phyloP scores from a whole-genome alignment of 2,329 filamentous ascomycete genomes.

The Hymenoscyphus fraxineus region DNA sequence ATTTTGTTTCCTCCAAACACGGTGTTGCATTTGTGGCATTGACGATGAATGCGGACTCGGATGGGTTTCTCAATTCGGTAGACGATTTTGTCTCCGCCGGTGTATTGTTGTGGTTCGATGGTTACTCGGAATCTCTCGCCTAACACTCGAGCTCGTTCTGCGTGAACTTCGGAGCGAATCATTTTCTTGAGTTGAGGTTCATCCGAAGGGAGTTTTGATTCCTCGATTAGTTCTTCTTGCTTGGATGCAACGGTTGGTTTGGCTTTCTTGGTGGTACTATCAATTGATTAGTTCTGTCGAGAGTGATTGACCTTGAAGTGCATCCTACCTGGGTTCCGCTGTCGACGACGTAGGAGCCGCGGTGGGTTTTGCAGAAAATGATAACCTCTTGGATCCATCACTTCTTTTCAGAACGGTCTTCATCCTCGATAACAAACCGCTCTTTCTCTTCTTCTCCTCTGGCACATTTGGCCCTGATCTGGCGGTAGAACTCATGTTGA shows the following conservation, averaged over 20 bases:
- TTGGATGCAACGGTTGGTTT: not conserved
- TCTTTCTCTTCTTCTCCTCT: conserved; percentile 25
- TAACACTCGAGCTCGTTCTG: conserved; percentile 35
- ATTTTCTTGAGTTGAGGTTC: conserved; percentile 23
- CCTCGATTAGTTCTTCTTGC: conserved; percentile 9
- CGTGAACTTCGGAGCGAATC: conserved; percentile 29
- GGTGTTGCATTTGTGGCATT: conserved; percentile 76
- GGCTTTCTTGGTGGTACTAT: conserved; percentile 13
- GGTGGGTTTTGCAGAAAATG: conserved; percentile 18
- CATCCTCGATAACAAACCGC: conserved; percentile 28
- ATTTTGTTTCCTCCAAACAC: conserved; percentile 69
- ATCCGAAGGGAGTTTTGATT: conserved; percentile 8
- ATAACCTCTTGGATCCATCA: conserved; percentile 29
- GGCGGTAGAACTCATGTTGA: conserved; percentile 27
- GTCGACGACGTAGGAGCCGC: conserved; percentile 8
- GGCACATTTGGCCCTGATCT: conserved; percentile 19
- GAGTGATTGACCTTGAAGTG: not conserved
- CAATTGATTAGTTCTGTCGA: conserved; percentile 11
- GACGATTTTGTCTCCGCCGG: conserved; percentile 27
- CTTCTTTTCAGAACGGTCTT: conserved; percentile 31
- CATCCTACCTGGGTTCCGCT: conserved; percentile 25
- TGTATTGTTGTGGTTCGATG: conserved; percentile 35
- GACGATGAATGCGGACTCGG: conserved; percentile 72
- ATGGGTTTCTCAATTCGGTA: conserved; percentile 69
- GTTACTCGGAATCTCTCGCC: conserved; percentile 37